Evolutionary conservation across 2,329 filamentous ascomycete genomes (phyloP), one percentile per base, ranked within the genome.

Genomic region (Penicillium hesseltinei): DNA sequence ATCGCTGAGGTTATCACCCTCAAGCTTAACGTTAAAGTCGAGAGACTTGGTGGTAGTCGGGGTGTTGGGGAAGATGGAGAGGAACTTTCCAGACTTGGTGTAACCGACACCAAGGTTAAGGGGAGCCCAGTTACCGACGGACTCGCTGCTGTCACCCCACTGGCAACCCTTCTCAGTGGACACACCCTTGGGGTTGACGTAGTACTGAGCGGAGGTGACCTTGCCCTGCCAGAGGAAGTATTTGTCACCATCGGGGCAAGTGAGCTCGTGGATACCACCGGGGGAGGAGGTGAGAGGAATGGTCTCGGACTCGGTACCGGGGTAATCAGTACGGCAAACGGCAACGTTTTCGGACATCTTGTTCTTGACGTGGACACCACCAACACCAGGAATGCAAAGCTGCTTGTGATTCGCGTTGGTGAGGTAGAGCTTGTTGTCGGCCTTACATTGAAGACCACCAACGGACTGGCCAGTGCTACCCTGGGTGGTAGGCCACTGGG

Each of bases 271-370:
- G 27, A 77, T 82, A 48, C 77, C 69, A 58, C 89, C 89, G 51
- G 89, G 77, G 5, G 75, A 64, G 43, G 88, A 81, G 57, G 85
- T 77, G 46, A 92, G 78, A 45, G 93, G 90, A 58, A 97, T 83
- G 54, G 89, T 90, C 86, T 96, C 93, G 67, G 82, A 82, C 80
- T 99, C 94, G 58, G 87, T 92, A 71, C 92, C 93, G 61, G 94
- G 94, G 78, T 99, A 99, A 75, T 97, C 92, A 64, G 94, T 97
- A 75, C 91, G 91, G 85, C 94, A 99, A 66, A 96, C 84, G 44
- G 88, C 83, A 29, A 90, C 88, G 43, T 83, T 77, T 38, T 84
- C 71, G 49, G 75, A 70, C 35, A 97, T 81, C 54, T 88, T 85
- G 82, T 96, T 99, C 74, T 87, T 72, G 59, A 96, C 84, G 58